Evolutionary conservation across 805 yeast genomes (phyloP), one percentile per base, ranked within the genome.

Genomic region (Candida ascalaphidarum): DNA sequence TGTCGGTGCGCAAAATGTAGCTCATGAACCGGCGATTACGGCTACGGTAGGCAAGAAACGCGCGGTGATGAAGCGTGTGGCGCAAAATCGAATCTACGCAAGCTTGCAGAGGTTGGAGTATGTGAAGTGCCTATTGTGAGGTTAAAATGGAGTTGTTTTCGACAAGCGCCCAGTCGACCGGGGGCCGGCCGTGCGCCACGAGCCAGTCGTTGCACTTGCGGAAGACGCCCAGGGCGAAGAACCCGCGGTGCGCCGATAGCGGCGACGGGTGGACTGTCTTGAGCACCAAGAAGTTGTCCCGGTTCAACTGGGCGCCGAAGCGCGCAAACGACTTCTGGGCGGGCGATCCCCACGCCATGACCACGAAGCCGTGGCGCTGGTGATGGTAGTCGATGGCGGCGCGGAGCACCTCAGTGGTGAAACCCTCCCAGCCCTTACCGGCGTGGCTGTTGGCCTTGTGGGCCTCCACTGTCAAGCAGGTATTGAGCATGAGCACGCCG

Each of bases 251-350:
- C 0, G 98, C 98, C 36, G 95, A 81, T 27, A 92, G 58, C 1
- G 99, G 99, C 16, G 94, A 81, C 1, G 99, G 99, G 54, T 92
- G 99, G 1, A 86, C 96, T 0, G 85, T 66, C 36, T 68, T 70
- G 16, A 92, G 55, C 0, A 83, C 71, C 23, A 68, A 43, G 32
- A 75, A 66, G 21, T 59, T 51, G 3, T 52, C 30, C 44, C 27
- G 52, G 16, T 31, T 55, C 35, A 39, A 41, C 38, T 26, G 42
- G 2, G 23, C 17, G 4, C 37, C 28, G 29, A 57, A 51, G 28
- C 55, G 58, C 15, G 63, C 66, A 2, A 80, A 65, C 14, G 84
- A 54, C 32, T 72, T 74, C 17, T 69, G 77, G 0, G 92, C 92
- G 5, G 86, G 84, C 10, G 65, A 50, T 1, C 92, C 92, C 92